Evolutionary conservation across 208 protist genomes (phyloP).

Genomic region (Leishmania braziliensis): DNA sequence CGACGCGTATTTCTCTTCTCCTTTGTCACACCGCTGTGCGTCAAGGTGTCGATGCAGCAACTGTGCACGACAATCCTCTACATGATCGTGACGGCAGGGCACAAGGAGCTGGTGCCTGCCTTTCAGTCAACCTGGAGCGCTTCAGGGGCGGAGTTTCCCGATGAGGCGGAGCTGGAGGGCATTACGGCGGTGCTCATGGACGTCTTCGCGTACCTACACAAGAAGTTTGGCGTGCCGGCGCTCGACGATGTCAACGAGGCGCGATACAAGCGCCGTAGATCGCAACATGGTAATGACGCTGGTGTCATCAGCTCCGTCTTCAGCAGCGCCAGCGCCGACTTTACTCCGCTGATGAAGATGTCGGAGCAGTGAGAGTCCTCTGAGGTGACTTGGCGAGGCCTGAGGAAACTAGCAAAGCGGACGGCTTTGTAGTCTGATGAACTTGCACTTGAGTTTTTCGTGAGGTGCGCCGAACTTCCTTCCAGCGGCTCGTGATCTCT

Average conservation of each 20-base stretch:
- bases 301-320: slow-evolving; percentile 31
- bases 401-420: background rate
- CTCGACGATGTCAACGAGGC: slow-evolving; percentile 71
- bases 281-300: slow-evolving; percentile 26
- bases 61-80: slow-evolving; percentile 61
- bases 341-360: slow-evolving; percentile 31
- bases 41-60: slow-evolving; percentile 37
- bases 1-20: slow-evolving; percentile 71
- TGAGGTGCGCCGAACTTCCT: background rate
- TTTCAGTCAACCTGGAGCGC: slow-evolving; percentile 25
- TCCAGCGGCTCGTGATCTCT: background rate
- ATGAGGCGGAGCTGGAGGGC: slow-evolving; percentile 46
- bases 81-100: slow-evolving; percentile 41
- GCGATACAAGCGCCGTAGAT: slow-evolving; percentile 50
- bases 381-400: background rate
- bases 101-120: slow-evolving; percentile 25
- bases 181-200: slow-evolving; percentile 79
- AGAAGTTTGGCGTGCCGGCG: slow-evolving; percentile 56
- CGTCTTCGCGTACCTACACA: slow-evolving; percentile 74
- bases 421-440: background rate
- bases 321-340: slow-evolving; percentile 37
- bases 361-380: slow-evolving; percentile 20
- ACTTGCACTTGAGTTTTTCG: background rate
- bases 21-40: slow-evolving; percentile 75
- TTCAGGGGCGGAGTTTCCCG: slow-evolving; percentile 28